Base-by-base conservation (phyloP, 257 asterid species). In the Penstemon eatonii region DNA sequence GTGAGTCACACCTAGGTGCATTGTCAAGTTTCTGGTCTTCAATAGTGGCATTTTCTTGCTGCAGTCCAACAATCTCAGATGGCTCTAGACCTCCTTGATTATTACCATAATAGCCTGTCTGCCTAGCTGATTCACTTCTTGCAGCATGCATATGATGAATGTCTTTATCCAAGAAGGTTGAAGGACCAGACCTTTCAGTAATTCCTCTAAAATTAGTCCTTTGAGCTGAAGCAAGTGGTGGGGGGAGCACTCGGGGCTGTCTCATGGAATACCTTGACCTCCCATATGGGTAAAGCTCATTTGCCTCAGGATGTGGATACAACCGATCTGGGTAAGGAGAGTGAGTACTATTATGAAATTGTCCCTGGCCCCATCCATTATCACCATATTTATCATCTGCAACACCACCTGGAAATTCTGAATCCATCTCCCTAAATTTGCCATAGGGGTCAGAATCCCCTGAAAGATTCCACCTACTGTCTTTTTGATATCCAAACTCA, bases 191-290 rank as follows among this genome's bases (percentile, higher is more conserved):
- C 54, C 41, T 80, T 64, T 80, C 85, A 68, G 71, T 72, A 50
- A 67, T 80, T 67, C 79, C 81, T 74, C 83, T 77, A 67, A 75
- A 76, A 72, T 78, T 79, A 81, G 69, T 70, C 83, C 87, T 83
- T 70, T 84, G 95, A 62, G 80, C 71, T 37, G 95, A 73, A 76
- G 83, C 82, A 76, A 85, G 72, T 42, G 88, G 99, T 67, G 99
- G 99, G 45, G 99, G 97, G 9, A 84, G 93, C 19, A 91, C 96
- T 13, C 96, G 96, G 53, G 97, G 96, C 83, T 91, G 99, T 80
- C 92, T 89, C 90, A 78, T 68, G 49, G 99, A 80, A 82, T 84
- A 86, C 76, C 99, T 80, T 47, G 97, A 82, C 78, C 91, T 86
- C 73, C 91, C 97, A 83, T 85, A 84, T 39, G 90, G 65, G 74